A percentile compares a stretch with the other conserved stretches of the same genome.
These are phyloP conservation scores for Trametes elegans DNA, from an alignment of 768 basidiomycete genomes.

Conservation along the genomic window DNA sequence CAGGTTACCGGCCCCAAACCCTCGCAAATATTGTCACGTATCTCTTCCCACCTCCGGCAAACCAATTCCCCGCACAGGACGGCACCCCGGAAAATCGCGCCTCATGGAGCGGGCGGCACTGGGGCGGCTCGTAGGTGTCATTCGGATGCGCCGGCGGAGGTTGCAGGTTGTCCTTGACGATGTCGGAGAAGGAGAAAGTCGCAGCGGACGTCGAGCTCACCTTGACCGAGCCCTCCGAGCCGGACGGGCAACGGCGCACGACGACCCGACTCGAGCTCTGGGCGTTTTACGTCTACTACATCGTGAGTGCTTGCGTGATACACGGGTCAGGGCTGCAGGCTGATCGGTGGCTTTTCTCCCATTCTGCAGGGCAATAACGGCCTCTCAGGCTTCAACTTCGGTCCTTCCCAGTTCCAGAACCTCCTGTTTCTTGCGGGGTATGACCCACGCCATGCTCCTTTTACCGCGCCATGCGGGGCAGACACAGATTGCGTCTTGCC, in stretches of 20 bases:
- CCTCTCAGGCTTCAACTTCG: constrained; percentile 67
- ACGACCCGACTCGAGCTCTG: constrained; percentile 45
- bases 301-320: constrained; percentile 18
- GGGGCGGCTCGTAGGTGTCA: background rate
- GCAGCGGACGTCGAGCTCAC: constrained; percentile 9
- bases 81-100: background rate
- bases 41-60: background rate
- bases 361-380: constrained; percentile 66
- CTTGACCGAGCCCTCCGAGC: background rate
- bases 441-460: constrained; percentile 59
- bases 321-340: background rate
- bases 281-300: constrained; percentile 32
- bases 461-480: constrained; percentile 46
- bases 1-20: background rate
- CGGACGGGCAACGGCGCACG: constrained; percentile 21
- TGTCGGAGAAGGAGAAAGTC: constrained; percentile 16
- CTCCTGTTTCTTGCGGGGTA: constrained; percentile 71
- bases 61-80: background rate
- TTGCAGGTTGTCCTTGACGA: constrained; percentile 12
- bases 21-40: background rate
- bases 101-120: constrained; percentile 8
- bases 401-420: constrained; percentile 75
- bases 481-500: constrained; percentile 60
- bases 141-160: background rate
- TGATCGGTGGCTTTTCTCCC: background rate